Base-by-base conservation (phyloP, 176 grass and related monocot species). In the Pontederia crassipes region DNA sequence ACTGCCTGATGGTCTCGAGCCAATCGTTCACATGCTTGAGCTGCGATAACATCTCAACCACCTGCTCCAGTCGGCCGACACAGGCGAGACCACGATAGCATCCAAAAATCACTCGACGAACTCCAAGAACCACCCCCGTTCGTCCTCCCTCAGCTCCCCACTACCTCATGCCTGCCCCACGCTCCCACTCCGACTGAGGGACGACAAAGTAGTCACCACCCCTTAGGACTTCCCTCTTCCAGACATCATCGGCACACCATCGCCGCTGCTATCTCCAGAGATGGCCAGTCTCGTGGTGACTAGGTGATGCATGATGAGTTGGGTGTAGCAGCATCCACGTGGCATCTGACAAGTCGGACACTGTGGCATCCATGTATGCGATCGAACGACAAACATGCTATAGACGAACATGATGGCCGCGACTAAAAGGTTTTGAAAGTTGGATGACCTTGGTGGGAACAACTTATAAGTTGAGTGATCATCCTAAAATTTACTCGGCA, bases 81-180 rank as follows among this genome's bases (percentile, higher is more conserved):
- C 78, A 7, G 75, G 45, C 20, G 78, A 71, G 2, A 57, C 75
- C 53, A 74, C 84, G 62, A 79, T 67, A 32, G 52, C 75, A 4
- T 79, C 75, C 27, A 82, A 58, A 57, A 87, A 73, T 8, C 62
- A 12, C 53, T 87, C 79, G 32, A 87, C 57, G 71, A 82, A 73
- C 24, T 70, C 75, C 0, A 82, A 29, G 5, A 86, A 86, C 84
- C 84, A 86, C 57, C 61, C 49, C 15, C 66, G 17, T 57, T 52
- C 61, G 47, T 78, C 67, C 71, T 79, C 75, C 48, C 52, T 59
- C 48, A 65, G 82, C 64, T 92, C 81, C 74, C 28, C 55, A 81
- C 86, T 64, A 85, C 93, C 55, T 86, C 87, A 17, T 81, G 48
- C 46, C 93, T 84, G 56, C 74, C 12, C 81, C 81, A 9, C 65